phyloP scores from a whole-genome alignment of 2,329 filamentous ascomycete genomes.

The Ceratocystis cubensis region DNA sequence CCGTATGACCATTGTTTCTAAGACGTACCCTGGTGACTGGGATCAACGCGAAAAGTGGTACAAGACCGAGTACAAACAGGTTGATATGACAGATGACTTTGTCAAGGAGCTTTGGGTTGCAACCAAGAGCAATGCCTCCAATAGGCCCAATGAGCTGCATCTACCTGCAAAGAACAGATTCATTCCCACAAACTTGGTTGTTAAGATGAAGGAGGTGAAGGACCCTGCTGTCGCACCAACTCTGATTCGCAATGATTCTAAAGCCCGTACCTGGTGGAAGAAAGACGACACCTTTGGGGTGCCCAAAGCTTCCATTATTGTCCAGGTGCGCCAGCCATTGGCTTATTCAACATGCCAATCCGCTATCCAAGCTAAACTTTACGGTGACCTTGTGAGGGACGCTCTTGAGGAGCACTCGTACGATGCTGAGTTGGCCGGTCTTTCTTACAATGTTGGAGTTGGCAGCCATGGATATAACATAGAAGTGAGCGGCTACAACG shows the following conservation, averaged over 20 bases:
- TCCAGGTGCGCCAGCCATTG: constrained; percentile 67
- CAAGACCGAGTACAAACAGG: constrained; percentile 79
- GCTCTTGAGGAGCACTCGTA: constrained; percentile 88
- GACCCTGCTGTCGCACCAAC: constrained; percentile 62
- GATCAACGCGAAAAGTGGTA: constrained; percentile 93
- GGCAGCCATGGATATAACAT: constrained; percentile 64
- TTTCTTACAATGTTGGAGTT: constrained; percentile 67
- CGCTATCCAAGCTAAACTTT: constrained; percentile 64
- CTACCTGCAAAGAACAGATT: constrained; percentile 92
- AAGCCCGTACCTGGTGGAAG: constrained; percentile 85
- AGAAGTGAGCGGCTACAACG: constrained; percentile 81
- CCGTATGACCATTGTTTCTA: constrained; percentile 68
- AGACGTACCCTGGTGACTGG: constrained; percentile 73
- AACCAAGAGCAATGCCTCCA: constrained; percentile 41
- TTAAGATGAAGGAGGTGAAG: constrained; percentile 84
- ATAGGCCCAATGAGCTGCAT: constrained; percentile 59
- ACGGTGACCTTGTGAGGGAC: constrained; percentile 76
- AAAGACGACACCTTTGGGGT: constrained; percentile 99
- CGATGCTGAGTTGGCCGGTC: constrained; percentile 81
- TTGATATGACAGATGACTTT: constrained; percentile 66
- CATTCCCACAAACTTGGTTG: constrained; percentile 81
- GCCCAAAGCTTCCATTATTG: constrained; percentile 76
- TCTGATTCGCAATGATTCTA: constrained; percentile 71
- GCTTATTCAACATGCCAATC: constrained; percentile 69
- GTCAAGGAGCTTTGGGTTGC: constrained; percentile 57